Evolutionary conservation across 352 stramenopile species (phyloP), one percentile per base, ranked within the genome.

Genomic region (Phytophthora pinifolia): DNA sequence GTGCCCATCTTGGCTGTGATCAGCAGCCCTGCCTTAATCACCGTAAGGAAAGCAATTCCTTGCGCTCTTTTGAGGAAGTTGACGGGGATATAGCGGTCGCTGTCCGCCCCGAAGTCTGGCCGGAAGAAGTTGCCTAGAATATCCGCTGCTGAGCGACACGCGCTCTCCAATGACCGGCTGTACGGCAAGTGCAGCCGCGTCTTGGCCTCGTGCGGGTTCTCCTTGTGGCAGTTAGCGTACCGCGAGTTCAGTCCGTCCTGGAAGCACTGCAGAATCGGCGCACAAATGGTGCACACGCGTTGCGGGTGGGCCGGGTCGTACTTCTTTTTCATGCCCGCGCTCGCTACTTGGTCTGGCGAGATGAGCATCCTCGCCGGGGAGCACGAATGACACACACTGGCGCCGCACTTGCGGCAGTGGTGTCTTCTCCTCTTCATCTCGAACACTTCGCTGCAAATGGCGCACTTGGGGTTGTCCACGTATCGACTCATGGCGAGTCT

Each of bases 71-170:
- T 86, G 17, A 96, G 74, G 39, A 96, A 88, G 25, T 74, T 74
- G 2, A 89, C 74, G 0, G 86, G 84, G 45, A 96, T 92, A 9
- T 77, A 81, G 13, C 85, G 76, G 38, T 96, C 84, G 35, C 69
- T 88, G 34, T 89, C 76, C 1, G 78, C 81, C 4, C 76, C 81
- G 43, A 79, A 82, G 33, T 84, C 66, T 1, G 72, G 60, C 3
- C 80, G 69, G 65, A 94, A 94, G 38, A 94, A 94, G 54, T 92
- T 89, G 50, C 81, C 77, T 13, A 94, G 66, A 47, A 94, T 94
- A 33, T 90, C 79, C 0, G 75, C 74, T 14, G 81, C 81, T 8
- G 83, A 89, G 12, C 77, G 73, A 42, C 83, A 94, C 27, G 88
- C 83, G 27, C 85, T 78, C 54, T 92, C 83, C 17, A 94, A 58